A percentile compares a stretch with the other conserved stretches of the same genome.
phyloP scores from a whole-genome alignment of 2,329 filamentous ascomycete species.

The Madurella mycetomatis region DNA sequence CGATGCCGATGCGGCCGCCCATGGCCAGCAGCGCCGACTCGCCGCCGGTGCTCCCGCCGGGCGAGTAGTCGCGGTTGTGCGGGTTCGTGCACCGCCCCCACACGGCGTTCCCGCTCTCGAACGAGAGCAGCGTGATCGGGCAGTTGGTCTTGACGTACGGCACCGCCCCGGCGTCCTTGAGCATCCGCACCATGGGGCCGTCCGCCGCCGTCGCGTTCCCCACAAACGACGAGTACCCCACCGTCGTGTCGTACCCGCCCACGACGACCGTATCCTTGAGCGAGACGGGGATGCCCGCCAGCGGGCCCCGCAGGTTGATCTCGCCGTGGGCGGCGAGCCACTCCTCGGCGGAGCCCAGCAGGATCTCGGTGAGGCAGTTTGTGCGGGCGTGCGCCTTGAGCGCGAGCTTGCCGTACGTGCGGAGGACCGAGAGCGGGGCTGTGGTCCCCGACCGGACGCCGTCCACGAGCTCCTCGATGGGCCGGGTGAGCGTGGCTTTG shows the following conservation, averaged over 20 bases:
- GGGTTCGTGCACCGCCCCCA: constrained; percentile 84
- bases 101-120: constrained; percentile 72
- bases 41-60: constrained; percentile 83
- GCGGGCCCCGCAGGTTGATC: constrained; percentile 70
- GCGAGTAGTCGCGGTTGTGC: constrained; percentile 77
- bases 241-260: constrained; percentile 74
- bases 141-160: constrained; percentile 92
- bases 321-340: constrained; percentile 55
- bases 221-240: constrained; percentile 72
- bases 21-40: constrained; percentile 79
- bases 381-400: constrained; percentile 79
- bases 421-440: constrained; percentile 69
- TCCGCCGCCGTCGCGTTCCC: constrained; percentile 64
- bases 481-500: constrained; percentile 61
- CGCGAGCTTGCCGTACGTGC: constrained; percentile 81
- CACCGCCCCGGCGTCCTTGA: constrained; percentile 84
- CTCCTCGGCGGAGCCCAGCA: constrained; percentile 71
- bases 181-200: constrained; percentile 66
- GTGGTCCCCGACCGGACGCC: constrained; percentile 67
- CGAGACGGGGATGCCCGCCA: constrained; percentile 83
- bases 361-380: constrained; percentile 84
- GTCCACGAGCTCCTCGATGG: constrained; percentile 73
- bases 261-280: constrained; percentile 79
- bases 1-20: constrained; percentile 81
- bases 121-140: constrained; percentile 80